Base-by-base conservation (phyloP, 306 rosid species). In the Rosa chinensis region DNA sequence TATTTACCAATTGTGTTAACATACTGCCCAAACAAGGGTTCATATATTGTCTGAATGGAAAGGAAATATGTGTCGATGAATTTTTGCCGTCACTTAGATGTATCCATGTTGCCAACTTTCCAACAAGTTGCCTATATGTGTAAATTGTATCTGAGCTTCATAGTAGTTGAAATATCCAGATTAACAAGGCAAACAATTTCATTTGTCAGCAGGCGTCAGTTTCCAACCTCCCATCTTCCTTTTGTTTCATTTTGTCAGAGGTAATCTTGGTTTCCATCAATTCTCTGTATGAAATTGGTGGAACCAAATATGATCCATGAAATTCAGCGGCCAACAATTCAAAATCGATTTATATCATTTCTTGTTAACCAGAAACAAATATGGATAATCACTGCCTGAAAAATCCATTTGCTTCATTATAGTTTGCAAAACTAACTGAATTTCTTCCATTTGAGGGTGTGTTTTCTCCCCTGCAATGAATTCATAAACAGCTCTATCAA, bases 401-500 rank as follows among this genome's bases (percentile, higher is more conserved):
- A 13, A 44, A 43, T 87, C 86, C 2, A 79, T 80, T 6, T 84
- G 92, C 21, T 72, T 72, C 43, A 85, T 85, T 72, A 88, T 82
- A 66, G 43, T 86, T 76, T 82, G 76, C 89, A 91, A 88, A 86
- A 91, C 71, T 12, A 67, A 42, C 76, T 85, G 88, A 67, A 93
- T 89, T 28, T 89, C 88, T 43, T 78, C 86, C 82, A 88, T 82
- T 10, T 75, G 81, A 2, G 80, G 86, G 79, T 88, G 92, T 0
- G 79, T 85, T 83, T 84, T 85, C 80, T 90, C 91, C 73, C 89
- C 88, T 0, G 93, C 97, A 74, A 91, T 79, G 79, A 91, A 93
- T 82, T 93, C 95, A 35, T 78, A 77, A 12, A 89, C 85, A 40
- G 72, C 82, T 12, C 93, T 88, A 69, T 85, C 82, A 73, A 89